Evolutionary conservation across 345 rosid species (phyloP).

Genomic region (Lepidium africanum): DNA sequence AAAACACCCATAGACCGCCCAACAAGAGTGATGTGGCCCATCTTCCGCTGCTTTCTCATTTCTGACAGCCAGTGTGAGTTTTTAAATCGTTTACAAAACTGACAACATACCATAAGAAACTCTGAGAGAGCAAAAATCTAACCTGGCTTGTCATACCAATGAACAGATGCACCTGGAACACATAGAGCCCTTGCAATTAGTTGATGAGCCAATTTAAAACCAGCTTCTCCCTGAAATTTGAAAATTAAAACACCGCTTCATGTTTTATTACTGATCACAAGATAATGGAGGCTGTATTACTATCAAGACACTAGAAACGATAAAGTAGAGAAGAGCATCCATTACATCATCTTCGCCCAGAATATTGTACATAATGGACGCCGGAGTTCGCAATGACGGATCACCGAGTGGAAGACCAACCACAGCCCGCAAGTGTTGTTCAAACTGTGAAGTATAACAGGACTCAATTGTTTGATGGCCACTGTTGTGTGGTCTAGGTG

Average conservation of each 20-base stretch:
- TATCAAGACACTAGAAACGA: not conserved
- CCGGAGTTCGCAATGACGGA: slow-evolving; percentile 91
- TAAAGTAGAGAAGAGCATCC: not conserved
- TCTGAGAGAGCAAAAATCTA: slow-evolving; percentile 4
- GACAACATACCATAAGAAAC: not conserved
- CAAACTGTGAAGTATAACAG: slow-evolving; percentile 90
- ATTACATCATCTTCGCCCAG: slow-evolving; percentile 90
- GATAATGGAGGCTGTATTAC: not conserved
- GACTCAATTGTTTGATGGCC: slow-evolving; percentile 97
- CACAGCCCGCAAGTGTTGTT: slow-evolving; percentile 90
- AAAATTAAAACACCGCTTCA: not conserved
- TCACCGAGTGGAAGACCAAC: slow-evolving; percentile 95
- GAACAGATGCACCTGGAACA: slow-evolving; percentile 69
- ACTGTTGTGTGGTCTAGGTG: slow-evolving; percentile 96
- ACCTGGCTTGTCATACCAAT: slow-evolving; percentile 99
- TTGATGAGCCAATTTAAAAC: slow-evolving; percentile 58
- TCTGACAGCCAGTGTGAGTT: slow-evolving; percentile 29
- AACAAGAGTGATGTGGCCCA: slow-evolving; percentile 90
- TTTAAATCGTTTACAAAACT: not conserved
- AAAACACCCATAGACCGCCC: slow-evolving; percentile 65
- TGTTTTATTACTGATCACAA: not conserved
- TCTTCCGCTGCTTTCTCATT: slow-evolving; percentile 88
- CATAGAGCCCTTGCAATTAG: slow-evolving; percentile 59
- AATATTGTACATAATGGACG: slow-evolving; percentile 81
- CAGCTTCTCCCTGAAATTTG: slow-evolving; percentile 64